Evolutionary conservation across 352 stramenopile genomes (phyloP), one percentile per base, ranked within the genome.

Genomic region (Blastocystis sp.): DNA sequence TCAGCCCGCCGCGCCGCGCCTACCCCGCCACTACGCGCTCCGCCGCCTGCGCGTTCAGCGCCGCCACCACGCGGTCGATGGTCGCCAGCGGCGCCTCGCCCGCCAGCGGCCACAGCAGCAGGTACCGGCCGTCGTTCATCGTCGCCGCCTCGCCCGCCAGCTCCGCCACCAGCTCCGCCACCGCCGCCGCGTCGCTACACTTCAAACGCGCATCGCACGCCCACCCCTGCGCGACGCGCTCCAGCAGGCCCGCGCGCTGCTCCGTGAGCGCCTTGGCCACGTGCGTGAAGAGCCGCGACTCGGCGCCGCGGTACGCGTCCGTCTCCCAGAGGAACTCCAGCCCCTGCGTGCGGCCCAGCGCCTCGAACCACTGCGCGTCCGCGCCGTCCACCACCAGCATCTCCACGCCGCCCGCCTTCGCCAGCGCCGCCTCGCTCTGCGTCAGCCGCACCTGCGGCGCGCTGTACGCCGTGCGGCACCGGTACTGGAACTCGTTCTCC

Each of bases 271-370:
- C 48, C 6, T 42, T 62, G 40, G 1, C 34, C 21, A 82, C 43
- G 42, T 82, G 74, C 6, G 59, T 62, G 59, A 82, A 66, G 45
- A 82, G 34, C 11, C 74, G 74, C 24, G 74, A 82, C 52, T 82
- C 74, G 14, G 28, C 74, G 28, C 59, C 74, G 4, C 43, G 21
- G 42, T 54, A 82, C 19, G 0, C 48, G 45, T 66, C 52, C 1
- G 74, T 82, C n/a, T 69, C 57, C 74, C 74, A 82, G 9, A 82
- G 28, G 28, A 82, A 82, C 59, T 82, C 74, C 54, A 42, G 28
- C 2, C 52, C 59, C 28, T 69, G 9, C 1, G 19, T 62, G 17
- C 14, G 11, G 11, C 24, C 9, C 38, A 82, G 38, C 40, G 59
- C 54, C 7, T 43, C n/a, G 45, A 4, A 82, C 38, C 45, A 69